These are phyloP conservation scores for Smittium culicis DNA, from an alignment of 371 early-diverging fungal species.

Conservation along the genomic window DNA sequence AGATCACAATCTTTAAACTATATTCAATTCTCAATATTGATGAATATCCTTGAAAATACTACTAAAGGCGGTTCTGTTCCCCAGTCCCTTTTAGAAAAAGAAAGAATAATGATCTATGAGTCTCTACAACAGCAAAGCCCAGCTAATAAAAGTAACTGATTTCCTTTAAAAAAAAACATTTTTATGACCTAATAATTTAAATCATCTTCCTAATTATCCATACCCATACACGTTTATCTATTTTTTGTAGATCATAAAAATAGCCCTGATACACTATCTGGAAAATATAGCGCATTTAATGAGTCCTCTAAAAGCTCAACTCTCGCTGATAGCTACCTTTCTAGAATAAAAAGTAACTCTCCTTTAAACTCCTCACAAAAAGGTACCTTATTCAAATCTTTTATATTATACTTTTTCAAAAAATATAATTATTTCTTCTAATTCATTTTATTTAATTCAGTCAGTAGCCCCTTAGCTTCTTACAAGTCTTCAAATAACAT, in stretches of 20 bases:
- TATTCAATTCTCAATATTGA: neutral
- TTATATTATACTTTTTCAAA: no score
- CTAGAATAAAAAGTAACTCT: slow-evolving; percentile 3
- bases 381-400: neutral
- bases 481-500: no score
- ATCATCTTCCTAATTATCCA: neutral
- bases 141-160: no score
- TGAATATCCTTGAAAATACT: neutral
- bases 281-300: neutral
- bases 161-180: no score
- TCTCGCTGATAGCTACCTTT: slow-evolving; percentile 8
- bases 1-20: neutral
- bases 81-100: neutral
- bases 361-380: neutral
- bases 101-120: slow-evolving; percentile 4
- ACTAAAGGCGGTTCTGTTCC: neutral
- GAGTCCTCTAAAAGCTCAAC: neutral
- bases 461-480: neutral
- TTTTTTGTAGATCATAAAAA: neutral
- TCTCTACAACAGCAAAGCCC: no score
- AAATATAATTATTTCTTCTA: neutral
- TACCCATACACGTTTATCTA: no score
- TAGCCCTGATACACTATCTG: neutral
- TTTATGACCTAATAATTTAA: neutral
- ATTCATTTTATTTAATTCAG: neutral